Conservation (phyloP, 441 rosid species). For the Sinapis alba region DNA sequence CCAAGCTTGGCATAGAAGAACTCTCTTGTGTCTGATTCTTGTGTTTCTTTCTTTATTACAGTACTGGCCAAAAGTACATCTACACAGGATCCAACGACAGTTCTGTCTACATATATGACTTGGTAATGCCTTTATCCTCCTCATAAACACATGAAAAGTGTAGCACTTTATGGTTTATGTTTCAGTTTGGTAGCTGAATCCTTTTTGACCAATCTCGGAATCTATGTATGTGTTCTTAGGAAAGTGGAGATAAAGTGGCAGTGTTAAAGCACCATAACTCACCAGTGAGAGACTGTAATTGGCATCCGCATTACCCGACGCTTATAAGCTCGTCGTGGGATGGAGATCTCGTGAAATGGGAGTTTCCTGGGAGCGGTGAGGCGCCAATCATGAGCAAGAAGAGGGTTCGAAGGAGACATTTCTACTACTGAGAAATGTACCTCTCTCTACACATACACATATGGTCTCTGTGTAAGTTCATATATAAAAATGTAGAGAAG, state of each 20-base stretch:
- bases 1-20: slow-evolving; percentile 3
- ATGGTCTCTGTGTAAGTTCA: slow-evolving; percentile 22
- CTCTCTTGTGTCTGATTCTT: background rate
- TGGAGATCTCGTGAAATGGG: slow-evolving; percentile 71
- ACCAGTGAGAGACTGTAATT: slow-evolving; percentile 86
- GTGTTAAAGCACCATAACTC: slow-evolving; percentile 50
- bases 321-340: slow-evolving; percentile 91
- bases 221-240: slow-evolving; percentile 40
- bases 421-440: slow-evolving; percentile 32
- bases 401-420: slow-evolving; percentile 49
- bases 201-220: background rate
- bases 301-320: slow-evolving; percentile 81
- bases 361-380: slow-evolving; percentile 50
- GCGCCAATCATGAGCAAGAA: slow-evolving; percentile 38
- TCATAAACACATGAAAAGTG: background rate
- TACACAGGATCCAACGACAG: slow-evolving; percentile 91
- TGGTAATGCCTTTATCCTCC: slow-evolving; percentile 47
- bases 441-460: slow-evolving; percentile 7
- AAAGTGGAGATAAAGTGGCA: slow-evolving; percentile 66
- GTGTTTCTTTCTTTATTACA: slow-evolving; percentile 44
- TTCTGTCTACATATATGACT: slow-evolving; percentile 73
- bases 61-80: slow-evolving; percentile 90
- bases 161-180: too few relatives aligned
- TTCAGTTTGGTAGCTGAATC: too few relatives aligned
- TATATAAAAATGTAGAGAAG: slow-evolving; percentile 18